Conservation (phyloP, 176 grass and related monocot genomes). For the Cenchrus purpureus region DNA sequence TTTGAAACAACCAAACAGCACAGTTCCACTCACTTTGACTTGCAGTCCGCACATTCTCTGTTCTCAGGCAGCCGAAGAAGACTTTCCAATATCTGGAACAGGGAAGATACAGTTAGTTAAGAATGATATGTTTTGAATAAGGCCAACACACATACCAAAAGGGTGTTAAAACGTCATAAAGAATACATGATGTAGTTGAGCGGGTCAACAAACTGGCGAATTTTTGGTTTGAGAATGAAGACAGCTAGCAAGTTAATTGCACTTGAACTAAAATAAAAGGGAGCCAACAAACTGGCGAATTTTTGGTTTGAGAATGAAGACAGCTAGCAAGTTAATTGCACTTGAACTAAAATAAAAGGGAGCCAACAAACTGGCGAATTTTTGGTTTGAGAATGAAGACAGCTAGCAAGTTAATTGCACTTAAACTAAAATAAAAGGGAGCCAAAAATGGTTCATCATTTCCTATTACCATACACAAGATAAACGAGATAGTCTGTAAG, state of each 20-base stretch:
- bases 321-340: neutral
- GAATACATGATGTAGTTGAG: neutral
- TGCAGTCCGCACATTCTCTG: slow-evolving; percentile 95
- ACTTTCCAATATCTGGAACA: slow-evolving; percentile 76
- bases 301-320: neutral
- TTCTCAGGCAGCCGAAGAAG: slow-evolving; percentile 83
- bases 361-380: neutral
- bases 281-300: neutral
- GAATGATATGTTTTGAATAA: neutral
- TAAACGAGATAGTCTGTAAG: neutral
- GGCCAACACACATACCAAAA: neutral
- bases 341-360: neutral
- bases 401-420: slow-evolving; percentile 1
- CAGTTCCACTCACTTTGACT: slow-evolving; percentile 78
- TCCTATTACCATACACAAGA: neutral
- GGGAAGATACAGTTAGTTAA: neutral
- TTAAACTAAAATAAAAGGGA: neutral
- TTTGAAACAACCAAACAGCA: slow-evolving; percentile 14
- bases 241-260: neutral
- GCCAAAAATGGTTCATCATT: neutral
- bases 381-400: neutral
- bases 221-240: neutral
- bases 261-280: neutral
- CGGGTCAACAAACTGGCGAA: neutral
- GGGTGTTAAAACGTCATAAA: slow-evolving; percentile 7